Conservation (phyloP, 352 stramenopile species). For the Phytophthora litchii region DNA sequence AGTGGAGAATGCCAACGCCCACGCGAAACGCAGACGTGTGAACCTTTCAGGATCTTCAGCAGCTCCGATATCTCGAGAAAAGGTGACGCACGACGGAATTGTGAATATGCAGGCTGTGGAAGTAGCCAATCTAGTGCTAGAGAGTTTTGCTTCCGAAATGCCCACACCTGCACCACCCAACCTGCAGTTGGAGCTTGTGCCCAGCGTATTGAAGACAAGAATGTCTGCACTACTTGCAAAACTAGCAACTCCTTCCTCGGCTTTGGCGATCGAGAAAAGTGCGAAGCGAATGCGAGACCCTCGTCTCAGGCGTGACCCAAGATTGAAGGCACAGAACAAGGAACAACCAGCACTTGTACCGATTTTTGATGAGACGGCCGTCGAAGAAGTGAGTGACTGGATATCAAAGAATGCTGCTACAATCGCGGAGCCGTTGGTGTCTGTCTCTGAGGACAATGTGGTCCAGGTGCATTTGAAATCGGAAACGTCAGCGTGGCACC, state of each 20-base stretch:
- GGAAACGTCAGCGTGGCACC: slow-evolving; percentile 60
- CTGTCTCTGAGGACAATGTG: slow-evolving; percentile 74
- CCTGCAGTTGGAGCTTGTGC: slow-evolving; percentile 66
- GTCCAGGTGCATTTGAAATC: slow-evolving; percentile 80
- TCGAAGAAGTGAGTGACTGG: slow-evolving; percentile 79
- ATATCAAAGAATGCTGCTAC: slow-evolving; percentile 83
- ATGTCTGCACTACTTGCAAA: slow-evolving; percentile 60
- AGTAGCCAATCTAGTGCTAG: slow-evolving; percentile 77
- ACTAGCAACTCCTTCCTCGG: slow-evolving; percentile 80
- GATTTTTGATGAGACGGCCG: slow-evolving; percentile 68
- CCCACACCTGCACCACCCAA: slow-evolving; percentile 50
- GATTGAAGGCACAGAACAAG: slow-evolving; percentile 40
- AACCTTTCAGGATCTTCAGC: slow-evolving; percentile 35
- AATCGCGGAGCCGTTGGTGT: slow-evolving; percentile 79
- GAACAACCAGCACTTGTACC: slow-evolving; percentile 60
- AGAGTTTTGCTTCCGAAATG: slow-evolving; percentile 68
- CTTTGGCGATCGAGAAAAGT: slow-evolving; percentile 72
- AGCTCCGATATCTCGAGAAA: slow-evolving; percentile 29
- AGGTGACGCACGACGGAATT: slow-evolving; percentile 69
- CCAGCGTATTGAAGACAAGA: slow-evolving; percentile 75
- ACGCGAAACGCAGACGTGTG: slow-evolving; percentile 51
- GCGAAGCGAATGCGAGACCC: slow-evolving; percentile 74
- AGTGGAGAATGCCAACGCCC: slow-evolving; percentile 64
- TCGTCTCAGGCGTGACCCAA: slow-evolving; percentile 51
- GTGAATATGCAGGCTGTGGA: slow-evolving; percentile 78